These are phyloP conservation scores for Cercospora janseana DNA, from an alignment of 2,329 filamentous ascomycete species.

Conservation along the genomic window DNA sequence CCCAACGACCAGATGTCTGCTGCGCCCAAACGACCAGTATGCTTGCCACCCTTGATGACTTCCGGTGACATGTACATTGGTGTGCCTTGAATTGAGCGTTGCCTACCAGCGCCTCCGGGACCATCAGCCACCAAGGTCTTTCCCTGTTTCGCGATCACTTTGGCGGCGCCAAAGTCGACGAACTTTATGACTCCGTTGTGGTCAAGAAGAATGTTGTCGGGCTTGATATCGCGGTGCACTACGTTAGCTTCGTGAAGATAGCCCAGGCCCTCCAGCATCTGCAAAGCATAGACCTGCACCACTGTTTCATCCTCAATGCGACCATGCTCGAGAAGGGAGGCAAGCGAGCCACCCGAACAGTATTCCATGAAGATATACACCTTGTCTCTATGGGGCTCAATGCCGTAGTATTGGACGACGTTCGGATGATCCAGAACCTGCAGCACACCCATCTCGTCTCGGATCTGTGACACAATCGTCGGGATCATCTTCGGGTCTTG, in stretches of 20 bases:
- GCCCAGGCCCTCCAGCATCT: constrained; percentile 87
- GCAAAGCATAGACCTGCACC: constrained; percentile 92
- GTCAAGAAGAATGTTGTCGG: constrained; percentile 93
- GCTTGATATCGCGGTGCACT: constrained; percentile 95
- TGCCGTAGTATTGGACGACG: constrained; percentile 95
- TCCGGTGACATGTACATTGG: constrained; percentile 99
- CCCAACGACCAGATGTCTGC: constrained; percentile 96
- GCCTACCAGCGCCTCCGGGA: constrained; percentile 36
- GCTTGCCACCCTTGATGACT: constrained; percentile 90
- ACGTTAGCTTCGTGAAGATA: constrained; percentile 92
- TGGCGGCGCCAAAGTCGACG: constrained; percentile 96
- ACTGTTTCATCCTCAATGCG: constrained; percentile 97
- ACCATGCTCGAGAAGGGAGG: constrained; percentile 85
- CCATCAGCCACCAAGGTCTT: constrained; percentile 70
- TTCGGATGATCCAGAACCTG: constrained; percentile 97
- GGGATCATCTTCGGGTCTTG: constrained; percentile 96
- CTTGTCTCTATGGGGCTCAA: constrained; percentile 96
- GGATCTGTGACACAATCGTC: constrained; percentile 87
- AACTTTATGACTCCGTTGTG: constrained; percentile 99
- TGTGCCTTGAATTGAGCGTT: constrained; percentile 91
- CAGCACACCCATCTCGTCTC: constrained; percentile 94
- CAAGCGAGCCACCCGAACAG: constrained; percentile 90
- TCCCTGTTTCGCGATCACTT: constrained; percentile 91
- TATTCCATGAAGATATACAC: constrained; percentile 99
- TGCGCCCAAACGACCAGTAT: constrained; percentile 72